Conservation (phyloP, 805 yeast genomes). For the Kluyveromyces lactis region DNA sequence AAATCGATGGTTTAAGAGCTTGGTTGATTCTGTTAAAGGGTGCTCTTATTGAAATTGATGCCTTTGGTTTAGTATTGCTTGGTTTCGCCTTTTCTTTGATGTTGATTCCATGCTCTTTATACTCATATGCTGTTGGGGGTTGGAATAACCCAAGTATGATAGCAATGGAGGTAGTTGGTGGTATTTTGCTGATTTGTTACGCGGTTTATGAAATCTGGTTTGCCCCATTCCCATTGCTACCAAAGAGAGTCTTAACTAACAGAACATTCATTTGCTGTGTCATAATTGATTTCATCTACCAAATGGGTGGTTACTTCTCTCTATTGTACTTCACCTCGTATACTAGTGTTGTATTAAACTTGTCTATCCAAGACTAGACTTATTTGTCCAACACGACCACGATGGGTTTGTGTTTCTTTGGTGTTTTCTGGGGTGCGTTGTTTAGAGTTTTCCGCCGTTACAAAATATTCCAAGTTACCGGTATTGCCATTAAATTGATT, state of each 20-base stretch:
- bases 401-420: constrained; percentile 32
- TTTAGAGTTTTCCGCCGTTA: constrained; percentile 32
- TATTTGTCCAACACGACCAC: constrained; percentile 33
- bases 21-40: constrained; percentile 10
- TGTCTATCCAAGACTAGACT: constrained; percentile 30
- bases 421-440: constrained; percentile 30
- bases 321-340: constrained; percentile 30
- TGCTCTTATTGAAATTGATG: constrained; percentile 31
- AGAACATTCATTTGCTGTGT: constrained; percentile 32
- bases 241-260: constrained; percentile 30
- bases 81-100: constrained; percentile 51
- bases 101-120: constrained; percentile 60
- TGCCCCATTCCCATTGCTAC: constrained; percentile 33
- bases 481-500: constrained; percentile 28
- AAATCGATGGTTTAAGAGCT: constrained; percentile 4
- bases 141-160: constrained; percentile 55
- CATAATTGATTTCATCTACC: constrained; percentile 28
- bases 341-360: constrained; percentile 26
- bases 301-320: constrained; percentile 25
- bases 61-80: constrained; percentile 46
- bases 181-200: constrained; percentile 26
- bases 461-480: constrained; percentile 30
- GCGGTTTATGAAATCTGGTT: constrained; percentile 30
- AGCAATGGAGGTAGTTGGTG: constrained; percentile 55
- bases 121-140: constrained; percentile 43